Conservation (phyloP, 768 basidiomycete species). For the Podaxis carcinomalis region DNA sequence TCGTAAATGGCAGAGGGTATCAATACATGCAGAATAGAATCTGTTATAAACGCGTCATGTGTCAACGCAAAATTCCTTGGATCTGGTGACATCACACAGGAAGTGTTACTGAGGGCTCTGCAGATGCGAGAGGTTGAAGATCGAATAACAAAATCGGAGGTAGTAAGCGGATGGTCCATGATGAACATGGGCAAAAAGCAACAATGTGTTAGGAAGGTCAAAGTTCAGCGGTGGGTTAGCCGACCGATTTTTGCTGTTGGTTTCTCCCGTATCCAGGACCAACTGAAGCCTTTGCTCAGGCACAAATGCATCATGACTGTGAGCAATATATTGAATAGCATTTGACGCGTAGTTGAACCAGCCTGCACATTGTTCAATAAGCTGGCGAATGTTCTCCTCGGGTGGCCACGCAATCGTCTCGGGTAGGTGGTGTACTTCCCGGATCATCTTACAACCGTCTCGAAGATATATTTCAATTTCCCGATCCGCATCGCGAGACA, state of each 20-base stretch:
- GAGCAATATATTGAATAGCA: conserved; percentile 20
- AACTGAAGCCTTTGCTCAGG: too few relatives aligned
- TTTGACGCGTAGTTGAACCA: conserved; percentile 24
- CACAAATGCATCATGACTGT: neutral
- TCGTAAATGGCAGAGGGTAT: too few relatives aligned
- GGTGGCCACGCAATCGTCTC: conserved; percentile 17
- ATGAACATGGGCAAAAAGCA: neutral
- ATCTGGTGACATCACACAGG: neutral
- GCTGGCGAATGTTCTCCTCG: neutral
- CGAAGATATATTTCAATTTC: conserved; percentile 16
- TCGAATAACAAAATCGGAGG: too few relatives aligned
- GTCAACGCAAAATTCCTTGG: neutral
- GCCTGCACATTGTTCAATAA: conserved; percentile 2
- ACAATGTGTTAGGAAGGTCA: neutral
- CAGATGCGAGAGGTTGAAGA: neutral
- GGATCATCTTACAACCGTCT: too few relatives aligned
- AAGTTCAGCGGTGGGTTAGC: too few relatives aligned
- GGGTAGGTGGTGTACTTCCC: neutral
- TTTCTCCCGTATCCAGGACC: too few relatives aligned
- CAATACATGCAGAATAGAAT: neutral
- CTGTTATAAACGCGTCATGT: neutral
- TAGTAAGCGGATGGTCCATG: neutral
- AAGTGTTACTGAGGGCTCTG: neutral
- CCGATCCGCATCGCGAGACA: conserved; percentile 7
- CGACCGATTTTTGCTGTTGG: too few relatives aligned